These are phyloP conservation scores for Rubroboletus pulcherrimus DNA, from an alignment of 768 basidiomycete genomes.

Conservation along the genomic window DNA sequence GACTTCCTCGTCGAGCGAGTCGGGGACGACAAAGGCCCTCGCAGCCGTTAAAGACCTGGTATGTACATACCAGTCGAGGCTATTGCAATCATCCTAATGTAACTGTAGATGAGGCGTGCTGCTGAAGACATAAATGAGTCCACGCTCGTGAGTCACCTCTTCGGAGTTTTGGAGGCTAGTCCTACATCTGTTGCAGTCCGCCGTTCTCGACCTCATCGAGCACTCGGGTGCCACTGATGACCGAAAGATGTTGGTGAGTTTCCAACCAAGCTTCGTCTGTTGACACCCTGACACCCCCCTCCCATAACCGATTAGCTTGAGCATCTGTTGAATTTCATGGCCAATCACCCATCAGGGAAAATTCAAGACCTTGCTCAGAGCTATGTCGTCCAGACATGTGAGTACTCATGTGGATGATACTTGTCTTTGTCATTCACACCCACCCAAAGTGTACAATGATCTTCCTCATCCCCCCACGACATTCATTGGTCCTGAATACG, in stretches of 20 bases:
- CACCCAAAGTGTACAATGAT: conserved; percentile 68
- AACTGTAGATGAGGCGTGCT: conserved; percentile 27
- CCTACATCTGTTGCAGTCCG: conserved; percentile 37
- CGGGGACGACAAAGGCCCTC: conserved; percentile 23
- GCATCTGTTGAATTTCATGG: conserved; percentile 59
- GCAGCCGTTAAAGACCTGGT: conserved; percentile 30
- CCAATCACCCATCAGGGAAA: conserved; percentile 49
- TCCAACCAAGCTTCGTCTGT: background rate
- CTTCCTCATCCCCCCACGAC: conserved; percentile 76
- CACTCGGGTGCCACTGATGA: conserved; percentile 69
- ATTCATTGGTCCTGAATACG: conserved; percentile 55
- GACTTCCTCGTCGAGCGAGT: conserved; percentile 11
- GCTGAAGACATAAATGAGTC: conserved; percentile 30
- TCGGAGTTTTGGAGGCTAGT: background rate
- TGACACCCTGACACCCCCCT: background rate
- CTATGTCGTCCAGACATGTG: conserved; percentile 51
- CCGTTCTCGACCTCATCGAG: conserved; percentile 56
- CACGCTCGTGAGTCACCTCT: conserved; percentile 14
- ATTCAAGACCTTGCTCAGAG: conserved; percentile 38
- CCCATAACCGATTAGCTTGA: conserved; percentile 51
- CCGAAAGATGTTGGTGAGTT: conserved; percentile 68
- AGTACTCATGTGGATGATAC: conserved; percentile 23
- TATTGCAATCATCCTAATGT: background rate
- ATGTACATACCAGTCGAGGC: background rate
- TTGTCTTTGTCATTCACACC: background rate